These are phyloP conservation scores for Paramecium caudatum DNA, from an alignment of 73 alveolate species.

Conservation along the genomic window DNA sequence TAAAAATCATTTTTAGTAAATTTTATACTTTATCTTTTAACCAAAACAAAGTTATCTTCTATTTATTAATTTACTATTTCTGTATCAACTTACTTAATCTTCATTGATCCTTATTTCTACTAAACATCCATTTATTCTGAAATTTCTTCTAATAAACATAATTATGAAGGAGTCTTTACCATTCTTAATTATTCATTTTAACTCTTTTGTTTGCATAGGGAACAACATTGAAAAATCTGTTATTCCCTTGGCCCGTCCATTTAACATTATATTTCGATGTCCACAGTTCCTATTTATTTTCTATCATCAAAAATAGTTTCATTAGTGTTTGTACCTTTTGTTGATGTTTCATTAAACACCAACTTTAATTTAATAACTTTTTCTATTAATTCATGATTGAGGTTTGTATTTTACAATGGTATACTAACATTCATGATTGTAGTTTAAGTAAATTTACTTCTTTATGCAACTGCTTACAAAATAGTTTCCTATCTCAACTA, in stretches of 20 bases:
- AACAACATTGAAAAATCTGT: background rate
- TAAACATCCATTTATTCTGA: background rate
- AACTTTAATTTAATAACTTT: background rate
- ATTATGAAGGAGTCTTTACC: constrained; percentile 1
- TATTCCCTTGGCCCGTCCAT: too few species aligned
- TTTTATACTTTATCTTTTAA: background rate
- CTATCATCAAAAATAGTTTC: background rate
- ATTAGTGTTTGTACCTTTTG: background rate
- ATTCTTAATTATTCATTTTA: background rate
- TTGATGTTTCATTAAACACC: background rate
- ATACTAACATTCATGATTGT: background rate
- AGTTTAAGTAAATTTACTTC: background rate
- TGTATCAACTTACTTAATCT: background rate
- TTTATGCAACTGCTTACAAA: background rate
- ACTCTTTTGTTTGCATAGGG: background rate
- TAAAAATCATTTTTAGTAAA: background rate
- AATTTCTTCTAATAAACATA: constrained; percentile 20
- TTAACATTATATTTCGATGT: background rate
- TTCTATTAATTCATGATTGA: background rate
- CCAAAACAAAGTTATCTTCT: background rate
- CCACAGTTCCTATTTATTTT: background rate
- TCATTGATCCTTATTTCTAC: background rate
- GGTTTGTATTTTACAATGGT: background rate
- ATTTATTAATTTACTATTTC: background rate
- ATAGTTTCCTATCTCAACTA: background rate